Base-by-base conservation (phyloP, 805 yeast species). In the Ogataea pini region DNA sequence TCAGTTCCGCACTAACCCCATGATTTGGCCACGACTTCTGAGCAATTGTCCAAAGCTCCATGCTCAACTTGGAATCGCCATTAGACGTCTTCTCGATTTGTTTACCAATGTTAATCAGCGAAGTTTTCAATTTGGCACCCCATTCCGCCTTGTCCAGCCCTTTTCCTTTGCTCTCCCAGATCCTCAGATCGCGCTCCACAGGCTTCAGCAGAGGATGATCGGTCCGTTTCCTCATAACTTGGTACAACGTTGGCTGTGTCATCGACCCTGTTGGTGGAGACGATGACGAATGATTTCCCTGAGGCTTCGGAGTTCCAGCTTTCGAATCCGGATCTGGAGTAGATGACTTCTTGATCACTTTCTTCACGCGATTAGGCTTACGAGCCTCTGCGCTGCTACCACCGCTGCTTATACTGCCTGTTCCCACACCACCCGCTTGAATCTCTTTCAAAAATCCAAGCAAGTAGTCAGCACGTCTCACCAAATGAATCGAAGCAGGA, bases 401-500 rank as follows among this genome's bases (percentile, higher is more conserved):
- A 10, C 14, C 27, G 37, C 25, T 40, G 17, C 37, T 28, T 18
- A n/a, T 31, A 22, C 25, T 38, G 16, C 36, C 24, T 19, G 38
- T 18, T 14, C 46, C 32, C 22, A 25, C 33, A 7, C 49, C 25
- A 4, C 31, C 40, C 12, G 36, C 37, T 29, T 47, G 47, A 17
- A 50, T 44, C 53, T 83, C 96, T 51, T 77, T 76, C 56, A 92
- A 69, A 9, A 89, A 82, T 2, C 80, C 68, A 22, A 92, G 77
- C 59, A 94, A 73, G 60, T 91, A 92, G 64, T 95, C 99, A 1
- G 89, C 83, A 63, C 99, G 81, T 68, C 99, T 82, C 9, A 88
- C 89, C 43, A 94, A 72, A 68, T 94, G 99, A 14, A 94, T 94
- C 3, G 97, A 78, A 7, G 95, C 94, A 0, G 99, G 98, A 3